phyloP scores from a whole-genome alignment of 106 monocot genomes.

The Dendrobium catenatum region DNA sequence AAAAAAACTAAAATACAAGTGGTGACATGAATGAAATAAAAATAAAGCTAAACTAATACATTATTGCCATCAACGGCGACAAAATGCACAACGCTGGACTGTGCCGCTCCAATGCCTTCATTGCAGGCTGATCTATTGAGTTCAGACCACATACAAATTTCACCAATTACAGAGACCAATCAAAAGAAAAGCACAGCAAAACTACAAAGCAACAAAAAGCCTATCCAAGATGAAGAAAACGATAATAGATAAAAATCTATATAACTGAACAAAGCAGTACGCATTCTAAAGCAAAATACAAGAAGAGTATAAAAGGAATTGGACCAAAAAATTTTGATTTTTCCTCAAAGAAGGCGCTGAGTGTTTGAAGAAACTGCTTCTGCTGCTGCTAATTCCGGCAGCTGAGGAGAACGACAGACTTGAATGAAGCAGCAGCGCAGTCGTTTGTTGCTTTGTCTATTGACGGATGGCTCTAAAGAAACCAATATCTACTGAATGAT shows the following conservation, averaged over 20 bases:
- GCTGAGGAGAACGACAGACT: background rate
- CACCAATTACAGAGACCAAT: too few relatives aligned
- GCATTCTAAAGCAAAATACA: background rate
- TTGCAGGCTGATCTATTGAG: too few relatives aligned
- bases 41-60: too few relatives aligned
- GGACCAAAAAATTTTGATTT: background rate
- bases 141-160: too few relatives aligned
- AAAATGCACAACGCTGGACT: too few relatives aligned
- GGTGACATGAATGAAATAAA: too few relatives aligned
- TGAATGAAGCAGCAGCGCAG: slow-evolving; percentile 1
- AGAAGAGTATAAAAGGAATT: too few relatives aligned
- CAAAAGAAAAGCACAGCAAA: too few relatives aligned
- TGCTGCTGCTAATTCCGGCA: background rate
- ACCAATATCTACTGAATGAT: background rate
- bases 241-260: background rate
- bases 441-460: background rate
- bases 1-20: too few relatives aligned
- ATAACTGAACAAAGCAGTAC: background rate
- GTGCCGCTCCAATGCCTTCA: too few relatives aligned
- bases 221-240: background rate
- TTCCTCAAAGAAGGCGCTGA: background rate
- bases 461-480: background rate
- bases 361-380: background rate
- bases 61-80: too few relatives aligned
- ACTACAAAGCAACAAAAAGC: background rate